phyloP scores from a whole-genome alignment of 2,329 filamentous ascomycete genomes.

The Amauroascus verrucosus region DNA sequence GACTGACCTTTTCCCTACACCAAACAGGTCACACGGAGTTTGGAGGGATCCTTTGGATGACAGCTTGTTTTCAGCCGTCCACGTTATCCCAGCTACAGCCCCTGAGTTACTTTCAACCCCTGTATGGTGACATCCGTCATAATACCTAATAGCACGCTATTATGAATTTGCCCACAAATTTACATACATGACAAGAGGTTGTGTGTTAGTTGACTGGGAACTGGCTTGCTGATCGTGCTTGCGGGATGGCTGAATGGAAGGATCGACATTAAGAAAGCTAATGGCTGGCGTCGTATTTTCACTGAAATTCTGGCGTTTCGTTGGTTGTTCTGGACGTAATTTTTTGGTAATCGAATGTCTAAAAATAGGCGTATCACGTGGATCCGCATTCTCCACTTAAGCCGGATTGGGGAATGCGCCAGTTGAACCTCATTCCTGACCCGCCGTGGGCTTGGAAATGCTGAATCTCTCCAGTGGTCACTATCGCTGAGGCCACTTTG shows the following conservation, averaged over 20 bases:
- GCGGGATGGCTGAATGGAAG: neutral
- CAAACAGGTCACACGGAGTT: neutral
- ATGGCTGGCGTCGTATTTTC: neutral
- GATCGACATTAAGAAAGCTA: no score
- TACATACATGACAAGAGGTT: neutral
- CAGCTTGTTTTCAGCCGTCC: neutral
- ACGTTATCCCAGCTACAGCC: neutral
- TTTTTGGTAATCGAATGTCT: neutral
- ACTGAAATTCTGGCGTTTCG: neutral
- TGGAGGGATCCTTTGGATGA: neutral
- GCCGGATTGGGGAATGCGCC: slow-evolving; percentile 13
- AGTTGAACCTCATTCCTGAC: neutral
- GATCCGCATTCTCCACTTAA: slow-evolving; percentile 8
- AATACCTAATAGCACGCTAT: neutral
- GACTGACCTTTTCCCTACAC: neutral
- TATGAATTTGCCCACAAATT: neutral
- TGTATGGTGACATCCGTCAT: neutral
- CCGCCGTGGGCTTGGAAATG: neutral
- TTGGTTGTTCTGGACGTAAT: neutral
- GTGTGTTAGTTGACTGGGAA: neutral
- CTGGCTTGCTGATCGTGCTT: neutral
- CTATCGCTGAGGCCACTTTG: neutral
- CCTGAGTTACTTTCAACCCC: neutral
- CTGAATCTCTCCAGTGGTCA: slow-evolving; percentile 2
- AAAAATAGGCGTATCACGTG: slow-evolving; percentile 10